Conservation (phyloP, 1,284 basidiomycete species). For the Cutaneotrichosporon cutaneum region DNA sequence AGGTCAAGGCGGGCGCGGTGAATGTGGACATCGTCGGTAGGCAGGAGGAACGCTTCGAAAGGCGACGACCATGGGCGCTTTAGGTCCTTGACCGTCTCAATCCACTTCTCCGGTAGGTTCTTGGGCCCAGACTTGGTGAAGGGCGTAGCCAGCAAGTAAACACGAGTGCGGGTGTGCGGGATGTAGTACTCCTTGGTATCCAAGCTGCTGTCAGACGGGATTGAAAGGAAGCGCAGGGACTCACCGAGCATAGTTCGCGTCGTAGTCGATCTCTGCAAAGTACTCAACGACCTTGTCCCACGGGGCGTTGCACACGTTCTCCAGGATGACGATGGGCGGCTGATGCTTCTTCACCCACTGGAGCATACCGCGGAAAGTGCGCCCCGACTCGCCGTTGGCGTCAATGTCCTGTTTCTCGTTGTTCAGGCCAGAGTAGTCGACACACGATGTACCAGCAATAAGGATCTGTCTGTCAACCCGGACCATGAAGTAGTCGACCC, state of each 20-base stretch:
- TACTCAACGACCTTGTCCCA: constrained; percentile 75
- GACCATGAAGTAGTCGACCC: constrained; percentile 10
- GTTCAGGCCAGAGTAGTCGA: constrained; percentile 94
- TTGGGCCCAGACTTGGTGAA: constrained; percentile 8
- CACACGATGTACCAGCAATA: constrained; percentile 91
- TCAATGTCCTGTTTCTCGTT: constrained; percentile 88
- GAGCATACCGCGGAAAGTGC: constrained; percentile 88
- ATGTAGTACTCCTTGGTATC: constrained; percentile 95
- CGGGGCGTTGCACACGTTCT: constrained; percentile 90
- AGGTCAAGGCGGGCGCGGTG: constrained; percentile 83
- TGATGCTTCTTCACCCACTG: constrained; percentile 84
- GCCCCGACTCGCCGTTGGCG: constrained; percentile 82
- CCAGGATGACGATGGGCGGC: constrained; percentile 85
- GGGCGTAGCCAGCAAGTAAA: constrained; percentile 70
- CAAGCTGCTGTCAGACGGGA: constrained; percentile 53
- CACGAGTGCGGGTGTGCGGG: constrained; percentile 87
- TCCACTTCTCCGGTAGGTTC: constrained; percentile 69
- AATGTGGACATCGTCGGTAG: constrained; percentile 85
- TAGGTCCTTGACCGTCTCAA: constrained; percentile 64
- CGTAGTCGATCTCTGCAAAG: constrained; percentile 75
- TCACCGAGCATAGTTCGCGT: constrained; percentile 64
- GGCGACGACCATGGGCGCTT: constrained; percentile 83
- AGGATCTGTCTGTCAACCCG: constrained; percentile 56
- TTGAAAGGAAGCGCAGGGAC: constrained; percentile 9
- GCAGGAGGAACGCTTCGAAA: constrained; percentile 85